A percentile compares a stretch with the other conserved stretches of the same genome.
Evolutionary conservation across 2,329 filamentous ascomycete species (phyloP).

Genomic region (Fusarium sp.): DNA sequence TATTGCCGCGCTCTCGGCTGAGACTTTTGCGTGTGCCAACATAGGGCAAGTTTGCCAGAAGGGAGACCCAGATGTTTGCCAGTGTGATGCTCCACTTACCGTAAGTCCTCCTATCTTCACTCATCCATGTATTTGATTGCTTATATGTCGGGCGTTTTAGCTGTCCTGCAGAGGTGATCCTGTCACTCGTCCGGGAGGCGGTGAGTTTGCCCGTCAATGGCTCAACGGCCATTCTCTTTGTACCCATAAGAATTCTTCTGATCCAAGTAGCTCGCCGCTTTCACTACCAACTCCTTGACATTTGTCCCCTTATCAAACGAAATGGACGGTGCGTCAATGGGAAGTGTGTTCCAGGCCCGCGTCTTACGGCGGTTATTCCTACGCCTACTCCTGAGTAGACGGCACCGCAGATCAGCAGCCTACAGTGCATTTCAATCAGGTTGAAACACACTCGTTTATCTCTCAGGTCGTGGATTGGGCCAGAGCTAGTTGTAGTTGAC

Average conservation of each 20-base stretch:
- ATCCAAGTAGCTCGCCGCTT: background rate
- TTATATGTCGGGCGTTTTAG: background rate
- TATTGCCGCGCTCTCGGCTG: background rate
- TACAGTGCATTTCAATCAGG: accelerated
- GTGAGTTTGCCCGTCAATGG: background rate
- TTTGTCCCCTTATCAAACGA: background rate
- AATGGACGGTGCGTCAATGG: background rate
- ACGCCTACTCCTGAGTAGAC: background rate
- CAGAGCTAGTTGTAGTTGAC: background rate
- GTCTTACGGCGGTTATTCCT: background rate
- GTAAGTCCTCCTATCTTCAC: background rate
- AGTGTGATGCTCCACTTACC: background rate
- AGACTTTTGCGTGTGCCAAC: background rate
- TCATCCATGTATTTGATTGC: accelerated
- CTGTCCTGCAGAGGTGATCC: background rate
- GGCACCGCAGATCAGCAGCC: background rate
- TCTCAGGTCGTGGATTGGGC: no score
- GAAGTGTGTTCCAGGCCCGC: background rate
- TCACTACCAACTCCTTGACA: background rate
- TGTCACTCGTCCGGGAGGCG: background rate
- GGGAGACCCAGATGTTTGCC: background rate
- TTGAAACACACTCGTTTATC: background rate
- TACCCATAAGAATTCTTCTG: background rate
- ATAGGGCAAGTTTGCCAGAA: background rate
- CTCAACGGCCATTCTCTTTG: background rate